Base-by-base conservation (phyloP, 2,329 filamentous ascomycete genomes). In the Cercospora sesami region DNA sequence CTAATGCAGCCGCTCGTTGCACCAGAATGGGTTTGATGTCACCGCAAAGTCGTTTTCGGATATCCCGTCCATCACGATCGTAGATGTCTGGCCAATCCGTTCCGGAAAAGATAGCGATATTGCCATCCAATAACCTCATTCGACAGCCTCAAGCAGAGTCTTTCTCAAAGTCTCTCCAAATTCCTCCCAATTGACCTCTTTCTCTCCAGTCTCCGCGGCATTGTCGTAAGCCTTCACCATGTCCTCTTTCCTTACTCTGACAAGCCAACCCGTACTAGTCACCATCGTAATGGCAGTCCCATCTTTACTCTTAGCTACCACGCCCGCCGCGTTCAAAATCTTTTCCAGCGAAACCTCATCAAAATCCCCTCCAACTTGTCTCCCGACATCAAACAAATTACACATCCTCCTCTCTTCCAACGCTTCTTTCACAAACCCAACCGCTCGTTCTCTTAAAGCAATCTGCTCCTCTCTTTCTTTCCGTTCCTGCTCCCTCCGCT, bases 211-310 rank as follows among this genome's bases (percentile, higher is more conserved):
- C 63, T 68, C 57, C 1, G 69, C 68, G 63, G 78, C 77, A 5
- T 76, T 78, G 53, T 78, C 75, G 21, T 83, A 84, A 21, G 79
- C 78, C 55, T 72, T 72, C 48, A 65, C 69, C 81, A 84, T 81
- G 31, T 82, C 73, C 16, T 78, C 73, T 28, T 72, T 71, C 33
- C 78, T 77, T 6, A 84, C 74, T 59, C 73, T 76, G 0, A 83
- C 80, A 28, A 81, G 72, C 81, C 82, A 84, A 4, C 80, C 80
- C 14, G 72, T 77, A 10, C 78, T 78, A 16, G 82, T 84, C 3
- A 83, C 75, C 75, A 84, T 75, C 3, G 78, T 78, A 64, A 80
- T 70, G 9, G 71, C 57, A 23, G 59, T 68, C 16, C 63, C 28
- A 14, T 73, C 74, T 8, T 69, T 75, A 58, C 76, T 76, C 65